phyloP scores from a whole-genome alignment of 139 green algal genomes.

The Closterium sp. region DNA sequence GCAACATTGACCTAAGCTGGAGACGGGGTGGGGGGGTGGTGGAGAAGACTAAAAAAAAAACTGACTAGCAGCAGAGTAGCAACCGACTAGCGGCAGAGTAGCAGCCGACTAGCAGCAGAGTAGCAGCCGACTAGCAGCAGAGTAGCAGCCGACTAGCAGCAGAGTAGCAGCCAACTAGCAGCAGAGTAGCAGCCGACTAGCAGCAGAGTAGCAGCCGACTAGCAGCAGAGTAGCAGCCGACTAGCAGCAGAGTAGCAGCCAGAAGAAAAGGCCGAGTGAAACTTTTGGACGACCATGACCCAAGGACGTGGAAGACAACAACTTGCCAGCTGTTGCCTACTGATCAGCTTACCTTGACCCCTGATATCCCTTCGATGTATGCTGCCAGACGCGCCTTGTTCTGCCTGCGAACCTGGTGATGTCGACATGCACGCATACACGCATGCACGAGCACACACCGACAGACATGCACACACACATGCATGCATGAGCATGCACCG shows the following conservation, averaged over 20 bases:
- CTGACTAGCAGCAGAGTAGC: not conserved
- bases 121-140: too few species aligned
- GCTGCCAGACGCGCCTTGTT: conserved; percentile 79
- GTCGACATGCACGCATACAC: not conserved
- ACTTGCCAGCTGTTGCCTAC: not conserved
- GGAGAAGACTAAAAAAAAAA: too few species aligned
- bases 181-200: too few species aligned
- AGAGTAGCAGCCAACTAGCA: too few species aligned
- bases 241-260: not conserved
- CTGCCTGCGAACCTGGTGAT: conserved; percentile 68
- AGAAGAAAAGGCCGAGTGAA: not conserved
- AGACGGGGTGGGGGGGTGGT: too few species aligned
- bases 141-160: too few species aligned
- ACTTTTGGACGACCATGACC: not conserved
- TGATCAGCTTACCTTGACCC: conserved; percentile 64
- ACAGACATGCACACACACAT: not conserved
- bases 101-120: too few species aligned
- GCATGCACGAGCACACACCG: not conserved
- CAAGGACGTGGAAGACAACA: not conserved
- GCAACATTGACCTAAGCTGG: too few species aligned
- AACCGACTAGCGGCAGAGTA: too few species aligned
- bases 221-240: too few species aligned
- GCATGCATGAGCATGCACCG: conserved; percentile 66
- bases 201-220: too few species aligned
- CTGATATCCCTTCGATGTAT: conserved; percentile 72